These are phyloP conservation scores for Monilinia aucupariae DNA, from an alignment of 2,329 filamentous ascomycete genomes.

Conservation along the genomic window DNA sequence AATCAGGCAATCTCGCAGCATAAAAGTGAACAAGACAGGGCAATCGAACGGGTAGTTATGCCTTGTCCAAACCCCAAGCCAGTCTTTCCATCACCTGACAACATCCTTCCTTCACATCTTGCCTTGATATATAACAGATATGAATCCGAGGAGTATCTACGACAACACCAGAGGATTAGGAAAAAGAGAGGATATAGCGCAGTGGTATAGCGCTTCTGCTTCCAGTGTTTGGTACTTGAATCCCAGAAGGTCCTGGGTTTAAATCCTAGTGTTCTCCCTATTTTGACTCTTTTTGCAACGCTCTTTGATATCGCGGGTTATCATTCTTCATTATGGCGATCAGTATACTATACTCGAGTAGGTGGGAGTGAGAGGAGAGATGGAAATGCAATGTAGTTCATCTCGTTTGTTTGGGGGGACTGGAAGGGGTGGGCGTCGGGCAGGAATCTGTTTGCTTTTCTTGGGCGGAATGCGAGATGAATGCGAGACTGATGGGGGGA, in stretches of 20 bases:
- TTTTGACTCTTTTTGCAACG: neutral
- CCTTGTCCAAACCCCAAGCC: neutral
- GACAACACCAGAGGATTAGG: neutral
- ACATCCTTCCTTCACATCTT: neutral
- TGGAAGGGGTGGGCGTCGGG: too few species aligned
- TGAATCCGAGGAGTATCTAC: neutral
- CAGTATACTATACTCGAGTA: too few species aligned
- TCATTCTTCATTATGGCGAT: too few species aligned
- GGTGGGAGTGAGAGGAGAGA: neutral
- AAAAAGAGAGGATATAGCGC: slow-evolving; percentile 6
- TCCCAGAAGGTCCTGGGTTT: slow-evolving; percentile 22
- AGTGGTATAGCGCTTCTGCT: slow-evolving; percentile 1
- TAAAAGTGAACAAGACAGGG: neutral
- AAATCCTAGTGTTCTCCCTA: slow-evolving; percentile 18
- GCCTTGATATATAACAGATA: too few species aligned
- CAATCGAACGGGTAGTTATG: neutral
- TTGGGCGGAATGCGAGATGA: neutral
- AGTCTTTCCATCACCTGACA: neutral
- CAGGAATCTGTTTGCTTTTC: neutral
- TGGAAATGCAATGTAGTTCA: too few species aligned
- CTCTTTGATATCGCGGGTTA: too few species aligned
- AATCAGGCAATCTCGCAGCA: neutral
- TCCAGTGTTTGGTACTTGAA: slow-evolving; percentile 19
- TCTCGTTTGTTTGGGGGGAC: neutral
- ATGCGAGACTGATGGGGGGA: neutral